Evolutionary conservation across 805 yeast genomes (phyloP), one percentile per base, ranked within the genome.

Genomic region (Lipomyces kockii): DNA sequence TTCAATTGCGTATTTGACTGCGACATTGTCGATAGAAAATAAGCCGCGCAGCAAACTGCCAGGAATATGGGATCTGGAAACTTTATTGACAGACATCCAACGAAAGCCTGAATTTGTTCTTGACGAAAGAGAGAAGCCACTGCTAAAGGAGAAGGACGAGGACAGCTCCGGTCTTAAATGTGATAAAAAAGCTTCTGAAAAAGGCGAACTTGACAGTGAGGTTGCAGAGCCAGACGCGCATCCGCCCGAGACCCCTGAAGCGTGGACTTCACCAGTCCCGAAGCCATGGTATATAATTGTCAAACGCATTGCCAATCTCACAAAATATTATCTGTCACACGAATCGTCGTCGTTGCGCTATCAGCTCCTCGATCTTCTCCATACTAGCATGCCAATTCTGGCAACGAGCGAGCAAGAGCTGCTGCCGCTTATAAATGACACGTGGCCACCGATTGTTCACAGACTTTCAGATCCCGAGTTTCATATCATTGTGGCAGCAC

Each of bases 221-320:
- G 80, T 78, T 54, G 78, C 78, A 51, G 78, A 77, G 11, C 74
- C 71, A 20, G 72, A 72, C 4, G 61, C 57, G 53, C 43, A 56
- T 9, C 61, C 57, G 3, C 74, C 74, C 7, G 80, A 74, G n/a
- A 73, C 70, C 17, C 63, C 53, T 68, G 79, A 72, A 8, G 80
- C 81, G 39, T 92, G 97, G 97, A 71, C 75, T 0, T 88, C 94
- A 0, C 87, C 88, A 0, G 80, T 93, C 0, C 90, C 96, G 0
- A 79, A 83, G 53, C 78, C 82, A 1, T 79, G 89, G 0, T 94
- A 91, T 76, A 76, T 78, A 52, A 79, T 88, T 1, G 78, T 90
- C 0, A 85, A 87, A 56, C 85, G 85, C 63, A 86, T 94, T 2
- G 81, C 87, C 62, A 83, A 81, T 5, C 91, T 92, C 75, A 89